phyloP scores from a whole-genome alignment of 345 rosid genomes.

The Salix viminalis region DNA sequence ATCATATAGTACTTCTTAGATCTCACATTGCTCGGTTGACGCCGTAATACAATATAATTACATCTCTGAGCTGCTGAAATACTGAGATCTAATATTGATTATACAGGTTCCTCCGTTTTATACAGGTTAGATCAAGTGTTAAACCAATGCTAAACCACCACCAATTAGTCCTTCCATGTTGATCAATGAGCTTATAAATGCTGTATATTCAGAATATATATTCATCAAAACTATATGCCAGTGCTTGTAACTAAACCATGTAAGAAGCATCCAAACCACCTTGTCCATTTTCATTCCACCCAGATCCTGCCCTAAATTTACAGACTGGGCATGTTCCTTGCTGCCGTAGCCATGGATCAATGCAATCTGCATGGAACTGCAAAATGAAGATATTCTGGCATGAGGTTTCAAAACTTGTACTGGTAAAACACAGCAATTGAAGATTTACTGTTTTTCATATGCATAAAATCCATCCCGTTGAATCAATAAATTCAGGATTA shows the following conservation, averaged over 20 bases:
- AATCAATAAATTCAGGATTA: neutral
- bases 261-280: constrained; percentile 43
- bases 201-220: neutral
- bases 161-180: constrained; percentile 9
- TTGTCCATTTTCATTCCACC: constrained; percentile 48
- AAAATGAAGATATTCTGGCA: constrained; percentile 5
- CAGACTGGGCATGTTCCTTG: constrained; percentile 89
- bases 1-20: too few species aligned
- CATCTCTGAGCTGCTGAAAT: neutral
- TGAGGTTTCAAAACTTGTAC: neutral
- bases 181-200: neutral
- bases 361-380: constrained; percentile 83
- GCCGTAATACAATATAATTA: neutral
- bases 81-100: neutral
- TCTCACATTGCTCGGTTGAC: neutral
- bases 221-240: constrained; percentile 4
- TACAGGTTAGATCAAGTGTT: neutral
- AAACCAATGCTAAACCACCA: neutral
- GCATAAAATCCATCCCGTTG: neutral
- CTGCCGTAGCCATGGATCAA: constrained; percentile 73
- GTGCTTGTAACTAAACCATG: constrained; percentile 37
- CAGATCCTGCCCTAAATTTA: constrained; percentile 61
- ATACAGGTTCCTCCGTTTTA: neutral
- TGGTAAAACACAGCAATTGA: neutral
- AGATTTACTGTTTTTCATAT: neutral